Evolutionary conservation across 352 stramenopile genomes (phyloP).

Genomic region (Elongisporangium prolatum): DNA sequence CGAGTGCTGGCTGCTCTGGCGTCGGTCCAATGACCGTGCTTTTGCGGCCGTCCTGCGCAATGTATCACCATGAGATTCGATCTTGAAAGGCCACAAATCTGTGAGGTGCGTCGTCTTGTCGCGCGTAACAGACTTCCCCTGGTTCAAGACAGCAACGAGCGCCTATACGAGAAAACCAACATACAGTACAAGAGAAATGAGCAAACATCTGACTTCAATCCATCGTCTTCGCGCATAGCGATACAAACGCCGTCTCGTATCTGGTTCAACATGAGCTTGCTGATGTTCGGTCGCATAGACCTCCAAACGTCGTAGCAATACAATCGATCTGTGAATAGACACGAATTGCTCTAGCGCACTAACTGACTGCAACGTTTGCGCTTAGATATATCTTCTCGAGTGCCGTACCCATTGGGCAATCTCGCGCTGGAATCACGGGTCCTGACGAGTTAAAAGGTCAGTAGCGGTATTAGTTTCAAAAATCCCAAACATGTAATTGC

Average conservation of each 20-base stretch:
- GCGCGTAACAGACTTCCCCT: background rate
- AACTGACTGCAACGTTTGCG: background rate
- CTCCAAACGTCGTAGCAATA: background rate
- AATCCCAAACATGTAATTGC: no score
- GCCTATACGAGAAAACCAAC: background rate
- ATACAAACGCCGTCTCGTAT: background rate
- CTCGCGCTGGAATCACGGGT: background rate
- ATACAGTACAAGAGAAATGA: background rate
- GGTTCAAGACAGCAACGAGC: background rate
- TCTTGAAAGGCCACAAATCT: slow-evolving; percentile 1
- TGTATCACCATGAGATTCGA: background rate
- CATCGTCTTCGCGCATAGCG: background rate
- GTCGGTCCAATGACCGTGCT: background rate
- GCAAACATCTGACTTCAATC: background rate
- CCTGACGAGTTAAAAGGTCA: background rate
- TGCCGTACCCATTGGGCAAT: background rate
- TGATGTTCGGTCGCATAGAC: background rate
- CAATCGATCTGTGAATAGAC: background rate
- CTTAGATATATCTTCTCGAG: background rate
- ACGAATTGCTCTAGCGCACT: no score
- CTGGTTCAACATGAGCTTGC: background rate
- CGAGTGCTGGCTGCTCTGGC: background rate
- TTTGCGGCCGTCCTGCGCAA: background rate
- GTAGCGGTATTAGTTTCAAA: no score
- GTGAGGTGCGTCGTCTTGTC: background rate